Conservation (phyloP, 306 rosid species). For the Cicer bijugum region DNA sequence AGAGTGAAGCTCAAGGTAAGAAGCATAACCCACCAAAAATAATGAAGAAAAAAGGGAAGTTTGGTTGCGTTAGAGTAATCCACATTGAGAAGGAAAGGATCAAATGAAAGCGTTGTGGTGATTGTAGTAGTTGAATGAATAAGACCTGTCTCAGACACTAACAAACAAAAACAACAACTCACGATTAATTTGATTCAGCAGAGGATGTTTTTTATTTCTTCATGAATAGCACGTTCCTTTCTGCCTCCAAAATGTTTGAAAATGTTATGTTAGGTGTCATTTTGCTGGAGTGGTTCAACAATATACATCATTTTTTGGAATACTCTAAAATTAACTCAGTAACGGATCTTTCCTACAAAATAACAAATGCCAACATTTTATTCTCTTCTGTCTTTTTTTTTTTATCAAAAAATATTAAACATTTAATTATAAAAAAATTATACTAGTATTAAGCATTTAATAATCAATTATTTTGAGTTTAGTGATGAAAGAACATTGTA, state of each 20-base stretch:
- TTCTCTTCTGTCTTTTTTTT: neutral
- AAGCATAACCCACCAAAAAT: neutral
- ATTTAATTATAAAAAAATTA: no score
- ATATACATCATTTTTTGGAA: neutral
- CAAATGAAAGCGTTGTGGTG: neutral
- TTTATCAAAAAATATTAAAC: neutral
- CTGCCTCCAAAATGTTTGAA: conserved; percentile 4
- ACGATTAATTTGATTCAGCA: neutral
- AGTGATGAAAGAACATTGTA: no score
- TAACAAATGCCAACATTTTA: neutral
- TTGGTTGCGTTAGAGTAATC: neutral
- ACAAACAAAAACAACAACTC: conserved; percentile 1
- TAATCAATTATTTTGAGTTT: no score
- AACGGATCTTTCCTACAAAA: neutral
- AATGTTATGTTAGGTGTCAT: neutral
- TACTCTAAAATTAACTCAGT: neutral
- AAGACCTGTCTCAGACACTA: conserved; percentile 5
- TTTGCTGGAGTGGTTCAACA: neutral
- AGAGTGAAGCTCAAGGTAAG: no score
- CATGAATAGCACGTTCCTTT: neutral
- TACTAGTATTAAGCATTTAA: no score
- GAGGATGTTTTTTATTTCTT: neutral
- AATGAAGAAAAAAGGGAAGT: neutral
- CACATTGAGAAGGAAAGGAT: neutral
- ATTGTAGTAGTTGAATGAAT: neutral